These are phyloP conservation scores for Mycena epipterygia DNA, from an alignment of 768 basidiomycete species.

Conservation along the genomic window DNA sequence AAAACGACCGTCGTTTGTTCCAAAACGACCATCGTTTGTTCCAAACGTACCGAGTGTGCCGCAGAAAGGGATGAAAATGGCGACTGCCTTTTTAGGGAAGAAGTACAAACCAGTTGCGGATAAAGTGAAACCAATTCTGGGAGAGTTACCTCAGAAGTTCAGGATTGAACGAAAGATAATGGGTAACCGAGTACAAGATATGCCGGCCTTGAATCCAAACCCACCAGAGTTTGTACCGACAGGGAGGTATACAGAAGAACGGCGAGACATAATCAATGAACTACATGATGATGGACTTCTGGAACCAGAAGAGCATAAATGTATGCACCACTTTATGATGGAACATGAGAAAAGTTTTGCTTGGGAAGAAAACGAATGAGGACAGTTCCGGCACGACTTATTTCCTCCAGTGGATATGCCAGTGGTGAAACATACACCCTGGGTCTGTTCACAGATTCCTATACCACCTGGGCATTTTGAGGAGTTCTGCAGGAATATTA, in stretches of 20 bases:
- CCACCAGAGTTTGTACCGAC: no score
- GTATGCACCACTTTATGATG: background rate
- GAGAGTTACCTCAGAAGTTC: background rate
- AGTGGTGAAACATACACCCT: background rate
- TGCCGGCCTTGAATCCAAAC: background rate
- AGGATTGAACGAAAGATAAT: background rate
- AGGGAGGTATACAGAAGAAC: background rate
- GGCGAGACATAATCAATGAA: background rate
- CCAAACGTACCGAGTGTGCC: background rate
- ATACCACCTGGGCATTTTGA: no score
- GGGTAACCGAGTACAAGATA: background rate
- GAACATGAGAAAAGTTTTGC: constrained; percentile 30
- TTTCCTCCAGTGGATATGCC: no score
- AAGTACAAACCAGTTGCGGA: background rate
- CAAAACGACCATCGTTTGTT: background rate
- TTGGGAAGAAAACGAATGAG: constrained; percentile 35
- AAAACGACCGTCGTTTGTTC: no score
- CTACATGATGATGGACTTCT: background rate
- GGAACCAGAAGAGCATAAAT: background rate
- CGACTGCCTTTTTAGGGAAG: background rate
- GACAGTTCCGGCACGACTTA: constrained; percentile 3
- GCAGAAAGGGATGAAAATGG: background rate
- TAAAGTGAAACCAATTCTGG: background rate
- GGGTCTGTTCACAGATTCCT: constrained; percentile 34
- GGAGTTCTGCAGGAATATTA: background rate